These are phyloP conservation scores for Syzygium aqueum DNA, from an alignment of 345 rosid species.

Conservation along the genomic window DNA sequence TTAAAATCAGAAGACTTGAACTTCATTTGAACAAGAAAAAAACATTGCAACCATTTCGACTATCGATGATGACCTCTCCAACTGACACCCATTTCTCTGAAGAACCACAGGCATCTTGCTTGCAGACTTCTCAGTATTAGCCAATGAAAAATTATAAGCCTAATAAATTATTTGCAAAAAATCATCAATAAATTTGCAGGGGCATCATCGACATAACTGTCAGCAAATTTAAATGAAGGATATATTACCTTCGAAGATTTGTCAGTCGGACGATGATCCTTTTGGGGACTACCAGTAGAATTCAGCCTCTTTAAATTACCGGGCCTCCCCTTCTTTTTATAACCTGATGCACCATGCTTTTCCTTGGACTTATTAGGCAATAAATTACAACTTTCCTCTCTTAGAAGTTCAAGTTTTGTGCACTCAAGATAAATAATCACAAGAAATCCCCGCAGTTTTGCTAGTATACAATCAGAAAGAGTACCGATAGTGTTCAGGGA, in stretches of 20 bases:
- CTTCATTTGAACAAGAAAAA: conserved; percentile 13
- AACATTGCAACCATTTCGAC: conserved; percentile 28
- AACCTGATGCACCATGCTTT: conserved; percentile 28
- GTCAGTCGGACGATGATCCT: conserved; percentile 11
- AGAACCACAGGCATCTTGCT: conserved; percentile 22
- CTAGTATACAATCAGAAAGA: conserved; percentile 52
- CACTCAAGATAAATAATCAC: conserved; percentile 63
- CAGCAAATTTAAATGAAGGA: background rate
- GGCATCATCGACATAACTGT: background rate
- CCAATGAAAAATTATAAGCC: background rate
- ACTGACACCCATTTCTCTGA: conserved; percentile 20
- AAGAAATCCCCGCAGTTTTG: conserved; percentile 69
- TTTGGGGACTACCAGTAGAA: conserved; percentile 12
- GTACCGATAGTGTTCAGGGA: conserved; percentile 51
- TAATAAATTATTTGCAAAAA: background rate
- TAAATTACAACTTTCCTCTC: conserved; percentile 36
- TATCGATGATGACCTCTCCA: conserved; percentile 15
- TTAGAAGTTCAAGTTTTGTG: conserved; percentile 74
- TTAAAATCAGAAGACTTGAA: conserved; percentile 7
- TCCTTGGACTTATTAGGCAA: conserved; percentile 47
- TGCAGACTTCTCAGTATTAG: conserved; percentile 15
- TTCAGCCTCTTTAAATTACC: conserved; percentile 34
- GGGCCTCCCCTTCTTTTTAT: conserved; percentile 52
- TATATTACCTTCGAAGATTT: conserved; percentile 43
- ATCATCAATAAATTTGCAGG: background rate